Evolutionary conservation across 2,329 filamentous ascomycete genomes (phyloP).

Genomic region (Dothidotthia symphoricarpi): DNA sequence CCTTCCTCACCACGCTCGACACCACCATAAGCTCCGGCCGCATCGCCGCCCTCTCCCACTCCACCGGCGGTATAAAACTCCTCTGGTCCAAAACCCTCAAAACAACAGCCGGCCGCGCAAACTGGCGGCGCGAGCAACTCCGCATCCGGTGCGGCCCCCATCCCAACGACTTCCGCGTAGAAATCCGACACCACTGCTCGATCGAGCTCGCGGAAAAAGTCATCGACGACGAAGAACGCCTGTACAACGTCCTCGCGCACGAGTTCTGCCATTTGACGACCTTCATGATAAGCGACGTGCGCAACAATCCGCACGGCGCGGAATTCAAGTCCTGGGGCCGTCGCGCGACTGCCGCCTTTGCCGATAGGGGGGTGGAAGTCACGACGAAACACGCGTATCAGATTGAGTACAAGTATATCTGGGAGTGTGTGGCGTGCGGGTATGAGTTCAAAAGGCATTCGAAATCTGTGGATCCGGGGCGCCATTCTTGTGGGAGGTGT

Average conservation of each 20-base stretch:
- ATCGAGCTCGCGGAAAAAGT: constrained; percentile 91
- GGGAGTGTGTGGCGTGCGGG: constrained; percentile 70
- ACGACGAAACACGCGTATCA: constrained; percentile 88
- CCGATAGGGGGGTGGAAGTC: constrained; percentile 65
- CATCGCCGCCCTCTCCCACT: constrained; percentile 57
- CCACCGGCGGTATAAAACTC: constrained; percentile 69
- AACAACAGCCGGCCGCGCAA: constrained; percentile 67
- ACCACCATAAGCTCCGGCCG: constrained; percentile 59
- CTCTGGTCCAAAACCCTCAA: constrained; percentile 76
- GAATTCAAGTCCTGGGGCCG: constrained; percentile 74
- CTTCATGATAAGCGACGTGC: constrained; percentile 78
- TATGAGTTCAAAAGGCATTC: constrained; percentile 79
- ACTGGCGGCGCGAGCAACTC: constrained; percentile 50
- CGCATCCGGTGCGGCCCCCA: constrained; percentile 32
- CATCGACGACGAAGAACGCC: constrained; percentile 68
- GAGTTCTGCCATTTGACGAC: constrained; percentile 95
- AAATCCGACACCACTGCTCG: constrained; percentile 61
- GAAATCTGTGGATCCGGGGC: constrained; percentile 72
- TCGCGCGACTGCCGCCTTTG: constrained; percentile 58
- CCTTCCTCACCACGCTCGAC: constrained; percentile 71
- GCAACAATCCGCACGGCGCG: constrained; percentile 74
- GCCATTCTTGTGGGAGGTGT: constrained; percentile 76
- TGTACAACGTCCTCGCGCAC: constrained; percentile 90
- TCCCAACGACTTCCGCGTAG: constrained; percentile 23
- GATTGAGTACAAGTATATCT: constrained; percentile 90